Evolutionary conservation across 371 early-diverging fungal species (phyloP).

Genomic region (Phascolomyces articulosus): DNA sequence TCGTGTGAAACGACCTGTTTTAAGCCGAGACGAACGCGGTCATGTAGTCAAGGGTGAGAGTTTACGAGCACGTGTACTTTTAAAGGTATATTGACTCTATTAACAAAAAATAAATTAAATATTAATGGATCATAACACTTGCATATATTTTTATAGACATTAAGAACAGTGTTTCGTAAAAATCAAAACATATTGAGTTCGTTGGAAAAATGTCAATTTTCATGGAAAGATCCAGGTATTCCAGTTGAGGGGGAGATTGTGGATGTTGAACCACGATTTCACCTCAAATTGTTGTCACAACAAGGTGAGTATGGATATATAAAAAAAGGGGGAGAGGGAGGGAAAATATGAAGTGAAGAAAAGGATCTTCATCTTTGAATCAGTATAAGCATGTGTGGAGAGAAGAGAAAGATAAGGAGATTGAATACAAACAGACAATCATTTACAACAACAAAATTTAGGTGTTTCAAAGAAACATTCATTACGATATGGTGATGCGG

Average conservation of each 20-base stretch:
- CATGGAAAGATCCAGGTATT: slow-evolving; percentile 1
- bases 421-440: too few species aligned
- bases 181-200: slow-evolving; percentile 11
- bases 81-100: slow-evolving; percentile 9
- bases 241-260: neutral
- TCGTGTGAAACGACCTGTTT: slow-evolving; percentile 10
- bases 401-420: too few species aligned
- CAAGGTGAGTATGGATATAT: slow-evolving; percentile 3
- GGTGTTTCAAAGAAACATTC: slow-evolving; percentile 23
- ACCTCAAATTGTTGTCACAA: slow-evolving; percentile 6
- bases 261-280: neutral
- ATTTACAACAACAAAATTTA: too few species aligned
- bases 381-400: too few species aligned
- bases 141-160: slow-evolving; percentile 1
- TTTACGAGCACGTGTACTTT: slow-evolving; percentile 14
- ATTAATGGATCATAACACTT: neutral
- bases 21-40: neutral
- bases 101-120: neutral
- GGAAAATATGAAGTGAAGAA: too few species aligned
- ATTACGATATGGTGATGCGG: slow-evolving; percentile 18
- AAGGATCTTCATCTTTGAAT: too few species aligned
- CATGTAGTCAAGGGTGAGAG: slow-evolving; percentile 15
- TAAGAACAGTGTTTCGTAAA: slow-evolving; percentile 15
- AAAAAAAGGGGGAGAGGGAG: too few species aligned
- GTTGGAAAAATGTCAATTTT: slow-evolving; percentile 14